A percentile compares a stretch with the other conserved stretches of the same genome.
phyloP scores from a whole-genome alignment of 352 stramenopile genomes.

The Pythium brachiatum region DNA sequence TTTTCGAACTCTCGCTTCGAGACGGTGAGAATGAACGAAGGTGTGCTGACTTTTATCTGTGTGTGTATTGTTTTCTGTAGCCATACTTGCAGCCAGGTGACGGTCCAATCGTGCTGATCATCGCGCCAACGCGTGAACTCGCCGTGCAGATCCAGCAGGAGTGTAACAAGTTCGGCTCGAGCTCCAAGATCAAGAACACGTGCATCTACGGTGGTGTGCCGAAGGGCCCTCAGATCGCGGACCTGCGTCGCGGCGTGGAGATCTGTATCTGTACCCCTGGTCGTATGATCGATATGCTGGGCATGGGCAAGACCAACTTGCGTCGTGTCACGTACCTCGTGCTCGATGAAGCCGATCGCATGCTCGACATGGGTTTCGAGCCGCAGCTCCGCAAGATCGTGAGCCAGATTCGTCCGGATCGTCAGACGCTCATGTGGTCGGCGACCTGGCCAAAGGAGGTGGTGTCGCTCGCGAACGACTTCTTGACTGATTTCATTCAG shows the following conservation, averaged over 20 bases:
- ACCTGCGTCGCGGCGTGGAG: constrained; percentile 78
- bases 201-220: constrained; percentile 98
- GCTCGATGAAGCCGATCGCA: constrained; percentile 98
- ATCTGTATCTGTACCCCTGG: constrained; percentile 93
- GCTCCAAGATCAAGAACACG: constrained; percentile 98
- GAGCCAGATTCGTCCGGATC: constrained; percentile 95
- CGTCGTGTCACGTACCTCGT: constrained; percentile 98
- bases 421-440: constrained; percentile 99
- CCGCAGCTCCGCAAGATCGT: constrained; percentile 95
- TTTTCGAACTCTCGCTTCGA: constrained; percentile 9
- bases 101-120: constrained; percentile 97
- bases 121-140: constrained; percentile 98
- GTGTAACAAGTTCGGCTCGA: constrained; percentile 98
- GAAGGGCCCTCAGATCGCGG: constrained; percentile 90
- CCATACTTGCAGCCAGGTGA: constrained; percentile 95
- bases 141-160: constrained; percentile 99
- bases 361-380: constrained; percentile 96
- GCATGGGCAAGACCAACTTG: constrained; percentile 95
- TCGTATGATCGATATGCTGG: constrained; percentile 98
- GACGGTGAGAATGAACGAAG: constrained; percentile 8
- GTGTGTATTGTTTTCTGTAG: constrained; percentile 40
- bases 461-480: constrained; percentile 95
- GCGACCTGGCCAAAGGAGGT: constrained; percentile 99
- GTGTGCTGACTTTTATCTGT: constrained; percentile 29
- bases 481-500: constrained; percentile 97